Conservation (phyloP, 352 stramenopile species). For the Phytophthora citricola region DNA sequence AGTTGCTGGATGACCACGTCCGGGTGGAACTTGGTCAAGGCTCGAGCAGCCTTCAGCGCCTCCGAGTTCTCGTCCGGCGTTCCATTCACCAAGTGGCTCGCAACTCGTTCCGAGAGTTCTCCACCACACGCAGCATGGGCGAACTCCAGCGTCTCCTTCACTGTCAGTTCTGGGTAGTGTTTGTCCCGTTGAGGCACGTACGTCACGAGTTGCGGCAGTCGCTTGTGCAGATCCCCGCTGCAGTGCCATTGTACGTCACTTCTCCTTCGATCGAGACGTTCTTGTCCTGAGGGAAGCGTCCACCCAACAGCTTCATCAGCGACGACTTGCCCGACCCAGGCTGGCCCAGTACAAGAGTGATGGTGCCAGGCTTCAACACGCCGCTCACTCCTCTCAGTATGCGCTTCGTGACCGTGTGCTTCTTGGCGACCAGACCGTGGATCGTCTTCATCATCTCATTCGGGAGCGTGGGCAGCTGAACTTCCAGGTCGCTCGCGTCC, state of each 20-base stretch:
- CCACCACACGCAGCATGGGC: slow-evolving; percentile 29
- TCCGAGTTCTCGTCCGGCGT: slow-evolving; percentile 8
- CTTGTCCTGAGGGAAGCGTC: slow-evolving; percentile 23
- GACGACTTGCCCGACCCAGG: slow-evolving; percentile 18
- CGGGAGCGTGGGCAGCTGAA: slow-evolving; percentile 32
- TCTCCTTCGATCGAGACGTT: slow-evolving; percentile 22
- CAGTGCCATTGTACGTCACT: slow-evolving; percentile 21
- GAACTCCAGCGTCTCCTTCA: slow-evolving; percentile 27
- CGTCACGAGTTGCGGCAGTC: slow-evolving; percentile 27
- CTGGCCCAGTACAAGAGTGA: slow-evolving; percentile 16
- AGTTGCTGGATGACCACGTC: slow-evolving; percentile 16
- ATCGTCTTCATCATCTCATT: slow-evolving; percentile 28
- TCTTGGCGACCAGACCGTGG: slow-evolving; percentile 7
- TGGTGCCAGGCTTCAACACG: slow-evolving; percentile 29
- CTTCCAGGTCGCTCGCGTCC: slow-evolving; percentile 3
- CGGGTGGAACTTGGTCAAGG: slow-evolving; percentile 1
- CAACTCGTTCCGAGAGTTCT: slow-evolving; percentile 4
- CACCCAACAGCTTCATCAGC: slow-evolving; percentile 34
- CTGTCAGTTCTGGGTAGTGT: slow-evolving; percentile 30
- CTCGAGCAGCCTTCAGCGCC: not conserved
- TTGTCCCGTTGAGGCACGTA: slow-evolving; percentile 36
- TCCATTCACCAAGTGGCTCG: slow-evolving; percentile 7
- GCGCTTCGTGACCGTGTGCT: slow-evolving; percentile 22
- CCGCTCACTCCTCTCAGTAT: slow-evolving; percentile 25
- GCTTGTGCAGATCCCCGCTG: slow-evolving; percentile 7